Evolutionary conservation across 805 yeast species (phyloP).

Genomic region (Starmerella scarabaei): DNA sequence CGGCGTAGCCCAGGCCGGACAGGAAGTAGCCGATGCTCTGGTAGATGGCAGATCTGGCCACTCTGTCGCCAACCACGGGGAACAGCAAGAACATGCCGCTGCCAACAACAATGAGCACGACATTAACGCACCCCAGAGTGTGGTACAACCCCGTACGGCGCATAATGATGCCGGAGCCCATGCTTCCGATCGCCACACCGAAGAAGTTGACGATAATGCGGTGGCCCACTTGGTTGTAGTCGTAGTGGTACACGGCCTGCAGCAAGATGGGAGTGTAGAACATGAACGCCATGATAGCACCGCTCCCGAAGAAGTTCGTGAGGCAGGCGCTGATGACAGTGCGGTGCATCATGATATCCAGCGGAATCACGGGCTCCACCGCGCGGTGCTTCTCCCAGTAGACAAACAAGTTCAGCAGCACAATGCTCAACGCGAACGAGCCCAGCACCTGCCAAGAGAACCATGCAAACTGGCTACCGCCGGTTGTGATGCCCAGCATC

Average conservation of each 20-base stretch:
- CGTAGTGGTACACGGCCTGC: slow-evolving; percentile 44
- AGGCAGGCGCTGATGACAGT: slow-evolving; percentile 55
- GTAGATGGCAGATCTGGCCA: slow-evolving; percentile 46
- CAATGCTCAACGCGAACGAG: slow-evolving; percentile 28
- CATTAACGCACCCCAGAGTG: slow-evolving; percentile 33
- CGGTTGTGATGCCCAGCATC: slow-evolving; percentile 53
- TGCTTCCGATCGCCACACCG: slow-evolving; percentile 55
- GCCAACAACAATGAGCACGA: slow-evolving; percentile 38
- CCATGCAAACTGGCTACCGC: slow-evolving; percentile 44
- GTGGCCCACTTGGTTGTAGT: slow-evolving; percentile 67
- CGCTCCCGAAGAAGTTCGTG: slow-evolving; percentile 57
- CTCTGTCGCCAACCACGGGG: slow-evolving; percentile 37
- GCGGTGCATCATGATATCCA: slow-evolving; percentile 41
- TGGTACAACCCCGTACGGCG: slow-evolving; percentile 53
- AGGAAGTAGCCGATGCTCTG: slow-evolving; percentile 27
- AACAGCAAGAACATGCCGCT: slow-evolving; percentile 27
- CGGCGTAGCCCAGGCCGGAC: slow-evolving; percentile 55
- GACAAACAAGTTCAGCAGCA: slow-evolving; percentile 32
- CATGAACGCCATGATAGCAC: slow-evolving; percentile 49
- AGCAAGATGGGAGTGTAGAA: slow-evolving; percentile 67
- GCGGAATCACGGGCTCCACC: slow-evolving; percentile 55
- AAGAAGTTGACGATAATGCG: slow-evolving; percentile 42
- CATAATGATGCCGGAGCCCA: slow-evolving; percentile 56
- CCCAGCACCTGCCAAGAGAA: slow-evolving; percentile 31
- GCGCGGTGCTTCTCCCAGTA: slow-evolving; percentile 41